These are phyloP conservation scores for Striga asiatica DNA, from an alignment of 257 asterid genomes.

Conservation along the genomic window DNA sequence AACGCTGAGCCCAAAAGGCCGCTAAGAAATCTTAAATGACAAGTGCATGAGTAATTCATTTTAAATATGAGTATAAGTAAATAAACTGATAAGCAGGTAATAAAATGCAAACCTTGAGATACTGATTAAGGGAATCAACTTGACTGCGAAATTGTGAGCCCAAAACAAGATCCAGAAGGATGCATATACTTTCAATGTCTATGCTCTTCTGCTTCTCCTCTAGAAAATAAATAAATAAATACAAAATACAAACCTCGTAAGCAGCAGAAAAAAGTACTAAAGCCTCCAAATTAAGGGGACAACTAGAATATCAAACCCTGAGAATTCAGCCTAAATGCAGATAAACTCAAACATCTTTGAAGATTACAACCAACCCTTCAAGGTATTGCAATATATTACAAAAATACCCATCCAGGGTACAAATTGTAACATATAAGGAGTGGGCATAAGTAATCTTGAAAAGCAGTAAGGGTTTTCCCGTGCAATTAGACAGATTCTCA, in stretches of 20 bases:
- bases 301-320: background rate
- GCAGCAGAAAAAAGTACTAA: background rate
- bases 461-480: no score
- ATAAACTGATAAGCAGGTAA: background rate
- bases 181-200: conserved; percentile 63
- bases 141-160: conserved; percentile 49
- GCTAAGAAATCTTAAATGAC: background rate
- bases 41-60: background rate
- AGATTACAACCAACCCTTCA: background rate
- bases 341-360: background rate
- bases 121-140: conserved; percentile 56
- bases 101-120: conserved; percentile 48
- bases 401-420: background rate
- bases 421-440: background rate
- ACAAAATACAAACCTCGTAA: conserved; percentile 12
- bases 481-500: background rate
- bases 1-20: background rate
- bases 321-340: background rate
- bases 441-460: background rate
- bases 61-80: background rate
- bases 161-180: conserved; percentile 62
- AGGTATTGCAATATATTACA: no score
- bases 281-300: background rate
- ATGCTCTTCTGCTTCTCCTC: conserved; percentile 80
- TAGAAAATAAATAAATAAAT: conserved; percentile 33